Conservation (phyloP, 1,139 yeast genomes). For the Suhomyces anneliseae region DNA sequence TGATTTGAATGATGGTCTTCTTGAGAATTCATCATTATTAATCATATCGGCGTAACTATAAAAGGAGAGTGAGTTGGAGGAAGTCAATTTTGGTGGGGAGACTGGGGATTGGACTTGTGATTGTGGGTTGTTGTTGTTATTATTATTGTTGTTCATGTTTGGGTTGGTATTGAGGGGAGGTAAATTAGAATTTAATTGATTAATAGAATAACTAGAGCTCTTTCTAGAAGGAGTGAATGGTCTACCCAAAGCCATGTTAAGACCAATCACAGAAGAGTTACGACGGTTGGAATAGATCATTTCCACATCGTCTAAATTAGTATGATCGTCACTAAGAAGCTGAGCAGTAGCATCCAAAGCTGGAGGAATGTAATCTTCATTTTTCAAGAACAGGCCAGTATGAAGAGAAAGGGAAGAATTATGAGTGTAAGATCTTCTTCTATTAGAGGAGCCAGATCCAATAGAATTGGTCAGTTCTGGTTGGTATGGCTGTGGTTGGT, state of each 20-base stretch:
- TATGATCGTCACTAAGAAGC: constrained; percentile 53
- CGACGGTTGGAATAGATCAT: constrained; percentile 65
- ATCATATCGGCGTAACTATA: constrained; percentile 81
- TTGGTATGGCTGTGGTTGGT: constrained; percentile 7
- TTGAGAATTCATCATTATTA: constrained; percentile 57
- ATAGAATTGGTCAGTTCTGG: constrained; percentile 7
- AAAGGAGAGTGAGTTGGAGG: constrained; percentile 58
- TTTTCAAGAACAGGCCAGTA: constrained; percentile 25
- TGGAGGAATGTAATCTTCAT: constrained; percentile 75
- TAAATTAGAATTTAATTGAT: constrained; percentile 17
- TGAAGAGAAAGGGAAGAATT: constrained; percentile 23
- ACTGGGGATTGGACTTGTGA: constrained; percentile 22
- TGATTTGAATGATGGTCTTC: constrained; percentile 55
- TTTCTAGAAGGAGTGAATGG: constrained; percentile 42
- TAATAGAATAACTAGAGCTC: constrained; percentile 38
- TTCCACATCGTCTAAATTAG: constrained; percentile 67
- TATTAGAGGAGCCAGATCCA: constrained; percentile 15
- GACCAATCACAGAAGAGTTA: constrained; percentile 57
- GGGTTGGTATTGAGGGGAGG: not conserved
- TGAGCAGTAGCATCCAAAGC: constrained; percentile 79
- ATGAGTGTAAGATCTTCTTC: constrained; percentile 29
- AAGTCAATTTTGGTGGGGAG: constrained; percentile 41
- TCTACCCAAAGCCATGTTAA: constrained; percentile 62
- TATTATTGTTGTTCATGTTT: constrained; percentile 15
- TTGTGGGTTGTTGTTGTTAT: constrained; percentile 7